Percentiles rank a stretch among this genome's conserved stretches.
These are phyloP conservation scores for Neoascochyta sp. DNA, from an alignment of 2,329 filamentous ascomycete species.

Conservation along the genomic window DNA sequence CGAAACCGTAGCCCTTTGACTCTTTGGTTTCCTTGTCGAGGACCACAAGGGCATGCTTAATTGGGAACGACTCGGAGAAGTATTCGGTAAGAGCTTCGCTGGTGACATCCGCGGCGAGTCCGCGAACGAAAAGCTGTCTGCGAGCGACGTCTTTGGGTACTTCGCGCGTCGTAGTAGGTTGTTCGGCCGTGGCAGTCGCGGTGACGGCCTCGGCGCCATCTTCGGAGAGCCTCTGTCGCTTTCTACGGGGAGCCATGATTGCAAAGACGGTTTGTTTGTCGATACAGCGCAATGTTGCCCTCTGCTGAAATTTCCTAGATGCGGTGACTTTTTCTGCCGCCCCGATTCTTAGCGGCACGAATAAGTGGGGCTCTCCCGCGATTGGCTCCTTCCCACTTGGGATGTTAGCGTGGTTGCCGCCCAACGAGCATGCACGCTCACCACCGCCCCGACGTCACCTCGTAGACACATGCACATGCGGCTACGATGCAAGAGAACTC, in stretches of 20 bases:
- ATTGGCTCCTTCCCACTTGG: conserved; percentile 9
- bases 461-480: too few relatives aligned
- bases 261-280: conserved; percentile 1
- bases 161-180: conserved; percentile 11
- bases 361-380: conserved; percentile 7
- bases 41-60: conserved; percentile 95
- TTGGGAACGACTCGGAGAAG: conserved; percentile 90
- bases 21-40: conserved; percentile 78
- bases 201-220: conserved; percentile 35
- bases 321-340: conserved; percentile 4
- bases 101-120: conserved; percentile 72
- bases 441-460: too few relatives aligned
- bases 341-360: conserved; percentile 3
- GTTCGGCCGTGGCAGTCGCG: conserved; percentile 21
- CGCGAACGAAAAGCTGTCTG: conserved; percentile 74
- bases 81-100: conserved; percentile 78
- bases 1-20: conserved; percentile 92
- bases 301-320: neutral
- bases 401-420: too few relatives aligned
- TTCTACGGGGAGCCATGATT: conserved; percentile 40
- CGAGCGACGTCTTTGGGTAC: conserved; percentile 42
- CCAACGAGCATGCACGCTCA: too few relatives aligned
- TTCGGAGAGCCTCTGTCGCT: conserved; percentile 41
- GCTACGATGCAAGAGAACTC: too few relatives aligned
- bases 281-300: neutral